A percentile compares a stretch with the other conserved stretches of the same genome.
Conservation (phyloP, 148 eudicot species). For the Linanthus parryae region DNA sequence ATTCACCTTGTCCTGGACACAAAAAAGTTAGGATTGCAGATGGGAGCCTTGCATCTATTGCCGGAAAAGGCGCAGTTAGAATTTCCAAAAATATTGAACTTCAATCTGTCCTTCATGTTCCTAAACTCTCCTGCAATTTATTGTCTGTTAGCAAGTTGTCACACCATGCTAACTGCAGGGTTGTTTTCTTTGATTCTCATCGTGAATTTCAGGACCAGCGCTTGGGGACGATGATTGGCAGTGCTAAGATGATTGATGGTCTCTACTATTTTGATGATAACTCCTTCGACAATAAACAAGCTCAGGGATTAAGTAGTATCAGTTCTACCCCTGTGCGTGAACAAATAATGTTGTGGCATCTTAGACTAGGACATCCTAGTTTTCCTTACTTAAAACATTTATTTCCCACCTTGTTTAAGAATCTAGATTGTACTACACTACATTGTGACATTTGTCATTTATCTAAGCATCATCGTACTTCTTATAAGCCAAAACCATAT, state of each 20-base stretch:
- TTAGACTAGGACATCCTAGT: slow-evolving; percentile 10
- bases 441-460: not conserved
- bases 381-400: not conserved
- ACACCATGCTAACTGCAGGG: too few species aligned
- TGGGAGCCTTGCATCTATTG: too few species aligned
- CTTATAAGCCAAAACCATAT: not conserved
- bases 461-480: not conserved
- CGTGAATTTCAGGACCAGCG: slow-evolving; percentile 6
- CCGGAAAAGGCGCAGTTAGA: too few species aligned
- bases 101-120: too few species aligned
- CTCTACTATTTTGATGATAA: slow-evolving; percentile 5
- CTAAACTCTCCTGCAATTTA: too few species aligned
- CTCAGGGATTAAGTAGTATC: slow-evolving; percentile 6
- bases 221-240: slow-evolving; percentile 8
- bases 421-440: not conserved
- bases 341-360: slow-evolving; percentile 11
- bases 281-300: not conserved
- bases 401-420: not conserved
- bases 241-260: not conserved
- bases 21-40: too few species aligned
- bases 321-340: not conserved
- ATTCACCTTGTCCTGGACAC: too few species aligned
- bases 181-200: not conserved
- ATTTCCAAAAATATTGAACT: too few species aligned
- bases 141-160: too few species aligned